Percentiles rank a stretch among this genome's conserved stretches.
phyloP scores from a whole-genome alignment of 2,329 filamentous ascomycete genomes.

The Pseudogymnoascus pannorum region DNA sequence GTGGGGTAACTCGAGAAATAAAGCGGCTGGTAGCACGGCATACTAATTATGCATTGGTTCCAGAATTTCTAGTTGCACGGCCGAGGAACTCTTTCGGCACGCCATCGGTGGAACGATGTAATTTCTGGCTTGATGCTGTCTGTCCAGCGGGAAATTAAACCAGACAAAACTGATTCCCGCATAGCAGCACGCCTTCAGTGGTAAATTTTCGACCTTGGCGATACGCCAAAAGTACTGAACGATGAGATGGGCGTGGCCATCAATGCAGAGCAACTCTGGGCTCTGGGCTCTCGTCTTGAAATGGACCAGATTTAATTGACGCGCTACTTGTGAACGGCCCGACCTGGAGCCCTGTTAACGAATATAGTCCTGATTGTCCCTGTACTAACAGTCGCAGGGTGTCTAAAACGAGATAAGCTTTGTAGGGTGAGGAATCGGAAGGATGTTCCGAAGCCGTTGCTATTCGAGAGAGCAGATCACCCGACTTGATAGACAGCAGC shows the following conservation, averaged over 20 bases:
- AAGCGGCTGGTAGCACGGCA: too few relatives aligned
- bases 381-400: background rate
- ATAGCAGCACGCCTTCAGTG: background rate
- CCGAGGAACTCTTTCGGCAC: background rate
- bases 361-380: background rate
- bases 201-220: background rate
- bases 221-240: background rate
- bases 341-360: background rate
- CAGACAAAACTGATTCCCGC: background rate
- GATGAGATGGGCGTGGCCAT: background rate
- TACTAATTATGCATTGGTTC: background rate
- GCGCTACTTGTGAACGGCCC: background rate
- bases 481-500: background rate
- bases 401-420: background rate
- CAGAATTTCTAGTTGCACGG: background rate
- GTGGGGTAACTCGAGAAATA: too few relatives aligned
- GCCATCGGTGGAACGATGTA: background rate
- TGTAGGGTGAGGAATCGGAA: background rate
- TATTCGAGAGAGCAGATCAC: background rate
- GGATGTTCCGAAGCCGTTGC: background rate
- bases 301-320: background rate
- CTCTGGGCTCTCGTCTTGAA: background rate
- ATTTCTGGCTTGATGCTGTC: too few relatives aligned
- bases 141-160: background rate
- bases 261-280: background rate